Base-by-base conservation (phyloP, 257 asterid species). In the Solanum sejunctum region DNA sequence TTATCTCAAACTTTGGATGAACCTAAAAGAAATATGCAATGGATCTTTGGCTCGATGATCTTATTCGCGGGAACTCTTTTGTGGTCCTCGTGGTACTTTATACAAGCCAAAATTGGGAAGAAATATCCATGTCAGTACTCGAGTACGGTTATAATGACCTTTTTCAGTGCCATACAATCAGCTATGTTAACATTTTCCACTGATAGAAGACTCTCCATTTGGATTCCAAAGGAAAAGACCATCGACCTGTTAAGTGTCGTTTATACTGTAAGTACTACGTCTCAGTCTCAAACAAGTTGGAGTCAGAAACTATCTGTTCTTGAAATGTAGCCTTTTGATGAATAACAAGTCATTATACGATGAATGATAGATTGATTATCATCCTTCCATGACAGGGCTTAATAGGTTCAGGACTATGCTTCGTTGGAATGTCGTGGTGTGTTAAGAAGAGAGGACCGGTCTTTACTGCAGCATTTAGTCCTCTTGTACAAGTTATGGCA, bases 361-460 rank as follows among this genome's bases (percentile, higher is more conserved):
- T n/a, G n/a, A n/a, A n/a, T n/a, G n/a, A n/a, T n/a, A n/a, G n/a
- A n/a, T n/a, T n/a, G n/a, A n/a, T n/a, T n/a, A n/a, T n/a, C n/a
- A n/a, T n/a, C n/a, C n/a, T n/a, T n/a, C n/a, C n/a, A n/a, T n/a
- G 83, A 84, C 92, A 94, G 98, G 98, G 98, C 54, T 89, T 92
- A 86, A 81, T 95, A 54, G 98, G 94, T 57, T 93, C 98, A 7
- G 97, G 98, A 39, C 67, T 95, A 79, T 95, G 97, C 89, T 92
- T 86, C 32, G 97, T 91, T 87, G 97, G 97, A 57, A 92, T 93
- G 97, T 88, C 98, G 10, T 93, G 98, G 98, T 95, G 98, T 84
- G 93, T 95, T 20, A 93, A 93, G 93, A 89, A 91, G 90, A 89
- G 91, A 23, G 97, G 98, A 26, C 93, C 96, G 0, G 94, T 95